These are phyloP conservation scores for Phytophthora boehmeriae DNA, from an alignment of 352 stramenopile genomes.

Conservation along the genomic window DNA sequence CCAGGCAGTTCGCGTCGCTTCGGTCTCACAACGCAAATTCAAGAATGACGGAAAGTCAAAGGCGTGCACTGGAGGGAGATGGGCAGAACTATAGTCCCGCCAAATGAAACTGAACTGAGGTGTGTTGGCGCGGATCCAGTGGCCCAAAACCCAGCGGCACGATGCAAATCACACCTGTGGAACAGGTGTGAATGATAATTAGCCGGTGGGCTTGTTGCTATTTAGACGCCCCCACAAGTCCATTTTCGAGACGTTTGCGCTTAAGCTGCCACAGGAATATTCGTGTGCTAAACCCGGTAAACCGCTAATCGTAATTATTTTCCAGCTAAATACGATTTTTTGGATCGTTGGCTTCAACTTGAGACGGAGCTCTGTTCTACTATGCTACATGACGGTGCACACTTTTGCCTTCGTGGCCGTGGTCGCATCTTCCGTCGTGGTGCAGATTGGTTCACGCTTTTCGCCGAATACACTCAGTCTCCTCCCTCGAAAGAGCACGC, in stretches of 20 bases:
- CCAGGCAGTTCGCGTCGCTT: background rate
- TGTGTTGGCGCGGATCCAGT: constrained; percentile 1
- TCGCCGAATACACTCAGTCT: constrained; percentile 13
- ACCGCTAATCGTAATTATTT: too few relatives aligned
- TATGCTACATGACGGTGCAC: background rate
- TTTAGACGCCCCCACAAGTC: too few relatives aligned
- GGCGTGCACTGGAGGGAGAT: background rate
- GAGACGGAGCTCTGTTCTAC: background rate
- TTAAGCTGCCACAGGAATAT: background rate
- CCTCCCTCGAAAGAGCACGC: constrained; percentile 22
- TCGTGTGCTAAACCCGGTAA: background rate
- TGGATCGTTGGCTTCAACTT: background rate
- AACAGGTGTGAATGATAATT: too few relatives aligned
- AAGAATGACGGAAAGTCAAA: constrained; percentile 24
- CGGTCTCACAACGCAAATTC: constrained; percentile 22
- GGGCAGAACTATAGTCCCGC: constrained; percentile 1
- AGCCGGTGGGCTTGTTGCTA: too few relatives aligned
- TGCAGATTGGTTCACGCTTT: constrained; percentile 7
- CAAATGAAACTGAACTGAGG: background rate
- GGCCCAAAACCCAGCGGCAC: background rate
- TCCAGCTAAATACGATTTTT: too few relatives aligned
- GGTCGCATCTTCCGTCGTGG: background rate
- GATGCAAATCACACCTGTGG: too few relatives aligned
- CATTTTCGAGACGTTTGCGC: too few relatives aligned
- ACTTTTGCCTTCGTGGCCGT: background rate